Conservation (phyloP, 2,329 filamentous ascomycete species). For the Berkeleyomyces rouxiae region DNA sequence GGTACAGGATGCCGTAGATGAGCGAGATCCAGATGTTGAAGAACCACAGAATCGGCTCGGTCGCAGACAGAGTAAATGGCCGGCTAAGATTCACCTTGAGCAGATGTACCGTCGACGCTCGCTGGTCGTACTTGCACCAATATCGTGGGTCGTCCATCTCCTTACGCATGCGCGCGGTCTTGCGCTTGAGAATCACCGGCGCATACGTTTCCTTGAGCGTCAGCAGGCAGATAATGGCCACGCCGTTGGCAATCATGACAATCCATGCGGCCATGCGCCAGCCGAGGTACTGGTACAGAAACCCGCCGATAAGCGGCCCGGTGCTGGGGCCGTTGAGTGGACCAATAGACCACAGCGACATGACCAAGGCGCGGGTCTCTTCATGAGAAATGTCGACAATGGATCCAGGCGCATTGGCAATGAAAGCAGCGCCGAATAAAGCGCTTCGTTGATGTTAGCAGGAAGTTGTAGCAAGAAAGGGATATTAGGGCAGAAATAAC, state of each 20-base stretch:
- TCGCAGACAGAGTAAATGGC: conserved; percentile 60
- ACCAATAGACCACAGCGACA: conserved; percentile 69
- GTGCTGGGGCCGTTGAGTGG: conserved; percentile 56
- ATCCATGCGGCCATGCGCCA: conserved; percentile 87
- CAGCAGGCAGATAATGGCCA: conserved; percentile 40
- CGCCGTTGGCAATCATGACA: conserved; percentile 52
- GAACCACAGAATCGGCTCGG: conserved; percentile 65
- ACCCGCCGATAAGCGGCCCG: conserved; percentile 48
- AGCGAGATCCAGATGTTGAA: conserved; percentile 61
- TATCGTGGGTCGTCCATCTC: conserved; percentile 54
- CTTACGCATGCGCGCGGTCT: conserved; percentile 46
- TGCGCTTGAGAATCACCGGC: conserved; percentile 50
- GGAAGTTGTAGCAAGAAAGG: conserved; percentile 4
- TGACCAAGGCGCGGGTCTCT: conserved; percentile 63
- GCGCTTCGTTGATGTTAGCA: conserved; percentile 24
- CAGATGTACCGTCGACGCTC: conserved; percentile 44
- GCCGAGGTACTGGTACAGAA: conserved; percentile 51
- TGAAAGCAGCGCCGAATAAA: conserved; percentile 61
- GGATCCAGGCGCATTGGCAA: conserved; percentile 68
- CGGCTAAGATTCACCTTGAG: conserved; percentile 61
- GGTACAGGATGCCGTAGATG: conserved; percentile 72
- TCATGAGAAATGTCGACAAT: conserved; percentile 71
- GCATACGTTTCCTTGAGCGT: conserved; percentile 61
- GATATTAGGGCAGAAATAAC: conserved; percentile 18
- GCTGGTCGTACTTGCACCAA: conserved; percentile 69